Conservation (phyloP, 257 asterid species). For the Jacaranda mimosifolia region DNA sequence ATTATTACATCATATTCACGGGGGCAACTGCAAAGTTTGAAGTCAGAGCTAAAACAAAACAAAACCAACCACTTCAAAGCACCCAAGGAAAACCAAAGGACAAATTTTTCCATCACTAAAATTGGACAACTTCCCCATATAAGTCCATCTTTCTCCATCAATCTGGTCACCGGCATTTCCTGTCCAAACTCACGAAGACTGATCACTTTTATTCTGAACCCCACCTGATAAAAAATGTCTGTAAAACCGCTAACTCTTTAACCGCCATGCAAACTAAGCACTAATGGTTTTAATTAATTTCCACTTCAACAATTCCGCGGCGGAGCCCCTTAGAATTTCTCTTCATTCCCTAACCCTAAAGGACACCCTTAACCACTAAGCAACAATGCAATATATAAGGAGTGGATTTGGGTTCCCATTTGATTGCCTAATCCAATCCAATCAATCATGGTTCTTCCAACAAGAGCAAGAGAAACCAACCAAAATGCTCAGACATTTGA, state of each 20-base stretch:
- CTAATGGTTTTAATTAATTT: too few species aligned
- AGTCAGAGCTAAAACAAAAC: not conserved
- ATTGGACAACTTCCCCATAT: not conserved
- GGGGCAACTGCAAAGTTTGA: not conserved
- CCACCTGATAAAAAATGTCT: too few species aligned
- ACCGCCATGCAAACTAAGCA: too few species aligned
- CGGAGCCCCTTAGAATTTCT: too few species aligned
- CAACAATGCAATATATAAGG: not conserved
- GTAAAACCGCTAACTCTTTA: too few species aligned
- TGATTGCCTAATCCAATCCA: not conserved
- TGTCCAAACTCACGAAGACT: not conserved
- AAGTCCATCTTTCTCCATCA: constrained; percentile 29
- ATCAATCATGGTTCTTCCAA: not conserved
- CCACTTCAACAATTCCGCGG: too few species aligned
- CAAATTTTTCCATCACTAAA: not conserved
- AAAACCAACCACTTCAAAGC: not conserved
- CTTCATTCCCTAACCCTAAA: not conserved
- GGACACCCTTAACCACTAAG: not conserved
- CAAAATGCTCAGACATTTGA: constrained; percentile 25
- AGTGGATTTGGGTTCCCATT: not conserved
- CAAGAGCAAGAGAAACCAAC: not conserved
- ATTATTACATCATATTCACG: not conserved
- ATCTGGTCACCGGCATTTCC: not conserved
- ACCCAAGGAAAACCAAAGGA: not conserved
- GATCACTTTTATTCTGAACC: too few species aligned